Percentiles rank a stretch among this genome's conserved stretches.
These are phyloP conservation scores for Boletus bicolor DNA, from an alignment of 768 basidiomycete species.

Conservation along the genomic window DNA sequence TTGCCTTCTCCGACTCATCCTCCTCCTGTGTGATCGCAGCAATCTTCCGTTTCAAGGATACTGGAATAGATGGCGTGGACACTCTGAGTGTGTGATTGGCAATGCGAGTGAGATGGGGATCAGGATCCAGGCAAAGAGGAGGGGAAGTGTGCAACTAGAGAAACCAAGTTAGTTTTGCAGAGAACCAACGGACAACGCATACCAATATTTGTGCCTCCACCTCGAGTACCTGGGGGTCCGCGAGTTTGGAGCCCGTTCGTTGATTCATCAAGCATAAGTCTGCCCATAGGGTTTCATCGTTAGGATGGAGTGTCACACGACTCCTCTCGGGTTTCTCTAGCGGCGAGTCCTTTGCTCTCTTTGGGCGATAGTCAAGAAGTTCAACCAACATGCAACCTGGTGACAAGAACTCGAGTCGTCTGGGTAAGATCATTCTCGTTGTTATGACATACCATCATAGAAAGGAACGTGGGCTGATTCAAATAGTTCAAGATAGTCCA, in stretches of 20 bases:
- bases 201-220: slow-evolving; percentile 74
- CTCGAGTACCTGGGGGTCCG: slow-evolving; percentile 70
- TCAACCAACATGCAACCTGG: slow-evolving; percentile 85
- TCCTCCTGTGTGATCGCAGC: slow-evolving; percentile 67
- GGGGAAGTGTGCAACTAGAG: slow-evolving; percentile 67
- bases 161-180: slow-evolving; percentile 7
- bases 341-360: slow-evolving; percentile 52
- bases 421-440: background rate
- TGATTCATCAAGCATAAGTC: slow-evolving; percentile 72
- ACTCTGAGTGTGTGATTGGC: slow-evolving; percentile 72
- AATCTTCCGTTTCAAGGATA: slow-evolving; percentile 76
- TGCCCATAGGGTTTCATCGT: slow-evolving; percentile 72
- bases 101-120: slow-evolving; percentile 71
- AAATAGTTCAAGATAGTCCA: slow-evolving; percentile 81
- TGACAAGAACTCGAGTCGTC: slow-evolving; percentile 1
- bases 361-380: slow-evolving; percentile 70
- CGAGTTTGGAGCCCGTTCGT: slow-evolving; percentile 55
- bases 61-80: slow-evolving; percentile 68
- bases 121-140: slow-evolving; percentile 76
- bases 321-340: slow-evolving; percentile 59
- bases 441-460: slow-evolving; percentile 64
- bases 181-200: slow-evolving; percentile 18
- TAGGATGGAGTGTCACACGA: slow-evolving; percentile 76
- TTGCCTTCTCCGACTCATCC: slow-evolving; percentile 71
- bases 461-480: slow-evolving; percentile 71